Evolutionary conservation across 139 green algal species (phyloP).

Genomic region (Auxenochlorella pyrenoidosa): DNA sequence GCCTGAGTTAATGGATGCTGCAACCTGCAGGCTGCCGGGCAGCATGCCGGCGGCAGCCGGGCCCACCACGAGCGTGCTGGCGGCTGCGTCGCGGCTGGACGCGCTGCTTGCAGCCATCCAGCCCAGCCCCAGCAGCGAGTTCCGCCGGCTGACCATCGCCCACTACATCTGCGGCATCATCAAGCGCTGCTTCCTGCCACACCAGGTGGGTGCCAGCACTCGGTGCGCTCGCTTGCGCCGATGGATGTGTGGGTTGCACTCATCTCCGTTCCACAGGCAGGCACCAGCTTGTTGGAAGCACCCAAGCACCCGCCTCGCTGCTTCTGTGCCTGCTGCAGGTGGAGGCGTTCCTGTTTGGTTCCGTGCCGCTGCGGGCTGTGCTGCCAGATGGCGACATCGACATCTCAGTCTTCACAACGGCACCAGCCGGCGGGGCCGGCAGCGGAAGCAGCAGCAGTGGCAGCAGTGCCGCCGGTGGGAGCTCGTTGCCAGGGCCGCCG

Average conservation of each 20-base stretch:
- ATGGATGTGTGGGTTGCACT: too few species aligned
- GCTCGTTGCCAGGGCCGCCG: background rate
- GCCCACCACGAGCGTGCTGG: background rate
- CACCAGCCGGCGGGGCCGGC: background rate
- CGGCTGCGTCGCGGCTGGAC: slow-evolving; percentile 16
- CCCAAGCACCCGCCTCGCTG: background rate
- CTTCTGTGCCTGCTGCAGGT: slow-evolving; percentile 62
- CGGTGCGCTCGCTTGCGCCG: too few species aligned
- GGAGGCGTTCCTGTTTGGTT: slow-evolving; percentile 90
- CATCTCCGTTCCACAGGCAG: too few species aligned
- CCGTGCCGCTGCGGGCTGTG: slow-evolving; percentile 94
- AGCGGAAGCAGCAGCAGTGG: background rate
- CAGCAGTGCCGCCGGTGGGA: background rate
- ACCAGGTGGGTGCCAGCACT: slow-evolving; percentile 25
- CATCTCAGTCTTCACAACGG: slow-evolving; percentile 80
- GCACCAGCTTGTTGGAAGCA: background rate
- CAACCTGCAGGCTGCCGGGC: background rate
- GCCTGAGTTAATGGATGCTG: too few species aligned
- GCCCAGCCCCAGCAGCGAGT: slow-evolving; percentile 35
- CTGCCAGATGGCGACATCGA: slow-evolving; percentile 98
- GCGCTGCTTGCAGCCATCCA: slow-evolving; percentile 34
- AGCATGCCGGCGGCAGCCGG: background rate
- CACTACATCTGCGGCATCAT: slow-evolving; percentile 42
- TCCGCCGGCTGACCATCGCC: slow-evolving; percentile 28
- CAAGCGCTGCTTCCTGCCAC: slow-evolving; percentile 21